phyloP scores from a whole-genome alignment of 495 filamentous ascomycete genomes.

The Cudoniella acicularis region DNA sequence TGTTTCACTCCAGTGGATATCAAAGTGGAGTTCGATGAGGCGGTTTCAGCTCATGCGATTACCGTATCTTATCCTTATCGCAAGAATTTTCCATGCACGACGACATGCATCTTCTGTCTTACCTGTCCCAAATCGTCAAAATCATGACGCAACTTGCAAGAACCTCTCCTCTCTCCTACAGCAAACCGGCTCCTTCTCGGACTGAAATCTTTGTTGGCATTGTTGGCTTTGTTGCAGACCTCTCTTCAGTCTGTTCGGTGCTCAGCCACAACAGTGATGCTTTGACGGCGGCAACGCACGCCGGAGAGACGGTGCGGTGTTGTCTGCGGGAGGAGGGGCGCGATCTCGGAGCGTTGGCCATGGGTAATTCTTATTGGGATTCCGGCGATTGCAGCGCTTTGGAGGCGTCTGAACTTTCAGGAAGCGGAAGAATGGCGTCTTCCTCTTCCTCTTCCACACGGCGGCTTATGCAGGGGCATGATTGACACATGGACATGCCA shows the following conservation, averaged over 20 bases:
- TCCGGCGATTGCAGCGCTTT: too few relatives aligned
- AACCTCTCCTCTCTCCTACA: neutral
- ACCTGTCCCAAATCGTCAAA: neutral
- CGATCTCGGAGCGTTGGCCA: too few relatives aligned
- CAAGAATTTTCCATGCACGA: neutral
- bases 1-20: too few relatives aligned
- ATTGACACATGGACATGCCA: neutral
- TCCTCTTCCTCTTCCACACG: constrained; percentile 1
- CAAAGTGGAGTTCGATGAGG: neutral
- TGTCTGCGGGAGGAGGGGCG: too few relatives aligned
- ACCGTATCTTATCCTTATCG: neutral
- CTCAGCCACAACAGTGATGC: neutral
- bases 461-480: neutral
- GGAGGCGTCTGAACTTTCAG: neutral
- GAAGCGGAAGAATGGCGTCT: too few relatives aligned
- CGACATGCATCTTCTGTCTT: neutral
- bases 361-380: too few relatives aligned
- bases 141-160: neutral
- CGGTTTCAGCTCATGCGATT: neutral
- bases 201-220: neutral
- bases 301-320: too few relatives aligned
- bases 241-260: too few relatives aligned
- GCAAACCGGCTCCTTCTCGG: neutral
- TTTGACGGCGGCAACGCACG: too few relatives aligned
- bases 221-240: neutral